phyloP scores from a whole-genome alignment of 164 flowering plant genomes.

The Sedum album region DNA sequence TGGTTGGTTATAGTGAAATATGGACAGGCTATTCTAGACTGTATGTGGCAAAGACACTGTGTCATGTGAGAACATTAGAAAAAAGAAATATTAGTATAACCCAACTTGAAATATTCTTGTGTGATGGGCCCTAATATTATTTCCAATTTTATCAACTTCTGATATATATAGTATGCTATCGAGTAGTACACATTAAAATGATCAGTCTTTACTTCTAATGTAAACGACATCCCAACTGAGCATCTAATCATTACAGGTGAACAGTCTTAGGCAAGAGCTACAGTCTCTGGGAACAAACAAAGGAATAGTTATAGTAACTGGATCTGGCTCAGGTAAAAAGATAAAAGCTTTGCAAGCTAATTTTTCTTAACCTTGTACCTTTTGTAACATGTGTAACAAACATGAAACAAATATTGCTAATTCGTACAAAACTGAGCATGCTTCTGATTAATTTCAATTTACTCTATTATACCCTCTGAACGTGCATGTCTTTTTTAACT shows the following conservation, averaged over 20 bases:
- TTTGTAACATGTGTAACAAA: neutral
- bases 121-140: neutral
- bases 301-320: conserved; percentile 52
- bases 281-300: conserved; percentile 45
- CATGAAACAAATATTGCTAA: too few species aligned
- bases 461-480: neutral
- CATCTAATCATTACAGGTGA: conserved; percentile 40
- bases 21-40: neutral
- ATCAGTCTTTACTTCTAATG: too few species aligned
- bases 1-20: neutral
- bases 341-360: neutral
- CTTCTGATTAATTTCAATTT: too few species aligned
- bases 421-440: too few species aligned
- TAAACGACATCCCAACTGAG: neutral
- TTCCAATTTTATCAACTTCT: neutral
- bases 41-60: neutral
- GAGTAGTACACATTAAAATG: too few species aligned
- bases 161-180: neutral
- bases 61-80: neutral
- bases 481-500: conserved; percentile 1
- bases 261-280: conserved; percentile 58
- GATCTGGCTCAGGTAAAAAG: conserved; percentile 51
- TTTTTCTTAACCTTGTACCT: neutral
- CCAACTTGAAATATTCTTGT: neutral
- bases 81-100: neutral